These are phyloP conservation scores for Iodosphaeria phyllophila DNA, from an alignment of 2,329 filamentous ascomycete genomes.

Conservation along the genomic window DNA sequence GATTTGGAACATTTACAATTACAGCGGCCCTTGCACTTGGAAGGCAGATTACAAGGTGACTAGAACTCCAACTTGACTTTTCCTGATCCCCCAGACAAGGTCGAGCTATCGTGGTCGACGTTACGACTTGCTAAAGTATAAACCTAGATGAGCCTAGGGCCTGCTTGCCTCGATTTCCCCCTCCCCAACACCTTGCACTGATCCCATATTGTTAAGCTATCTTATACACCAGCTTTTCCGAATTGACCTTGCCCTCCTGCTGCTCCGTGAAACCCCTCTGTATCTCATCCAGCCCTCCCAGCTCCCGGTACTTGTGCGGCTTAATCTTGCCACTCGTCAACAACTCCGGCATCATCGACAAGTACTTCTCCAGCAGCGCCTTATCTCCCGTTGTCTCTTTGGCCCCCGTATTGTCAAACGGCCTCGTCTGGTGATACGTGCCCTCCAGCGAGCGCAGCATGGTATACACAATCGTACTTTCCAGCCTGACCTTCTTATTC, in stretches of 20 bases:
- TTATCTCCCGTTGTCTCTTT: slow-evolving; percentile 11
- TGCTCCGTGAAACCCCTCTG: slow-evolving; percentile 11
- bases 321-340: slow-evolving; percentile 11
- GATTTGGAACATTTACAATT: too few relatives aligned
- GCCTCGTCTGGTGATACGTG: too few relatives aligned
- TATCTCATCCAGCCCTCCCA: slow-evolving; percentile 12
- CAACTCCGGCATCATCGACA: slow-evolving; percentile 10
- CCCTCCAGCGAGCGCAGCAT: slow-evolving; percentile 11
- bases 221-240: slow-evolving; percentile 16
- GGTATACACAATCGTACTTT: slow-evolving; percentile 14
- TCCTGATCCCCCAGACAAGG: too few relatives aligned
- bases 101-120: too few relatives aligned
- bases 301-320: slow-evolving; percentile 11
- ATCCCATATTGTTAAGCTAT: too few relatives aligned
- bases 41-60: too few relatives aligned
- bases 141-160: too few relatives aligned
- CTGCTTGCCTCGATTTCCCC: too few relatives aligned
- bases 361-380: slow-evolving; percentile 14
- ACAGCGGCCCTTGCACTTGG: too few relatives aligned
- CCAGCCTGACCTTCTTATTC: slow-evolving; percentile 13
- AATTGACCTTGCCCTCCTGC: slow-evolving; percentile 11
- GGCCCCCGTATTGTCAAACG: slow-evolving; percentile 12
- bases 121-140: too few relatives aligned
- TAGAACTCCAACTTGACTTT: too few relatives aligned
- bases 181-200: too few relatives aligned